Percentiles rank a stretch among this genome's conserved stretches.
Conservation (phyloP, 371 early-diverging fungal genomes). For the Saksenaea vasiformis region DNA sequence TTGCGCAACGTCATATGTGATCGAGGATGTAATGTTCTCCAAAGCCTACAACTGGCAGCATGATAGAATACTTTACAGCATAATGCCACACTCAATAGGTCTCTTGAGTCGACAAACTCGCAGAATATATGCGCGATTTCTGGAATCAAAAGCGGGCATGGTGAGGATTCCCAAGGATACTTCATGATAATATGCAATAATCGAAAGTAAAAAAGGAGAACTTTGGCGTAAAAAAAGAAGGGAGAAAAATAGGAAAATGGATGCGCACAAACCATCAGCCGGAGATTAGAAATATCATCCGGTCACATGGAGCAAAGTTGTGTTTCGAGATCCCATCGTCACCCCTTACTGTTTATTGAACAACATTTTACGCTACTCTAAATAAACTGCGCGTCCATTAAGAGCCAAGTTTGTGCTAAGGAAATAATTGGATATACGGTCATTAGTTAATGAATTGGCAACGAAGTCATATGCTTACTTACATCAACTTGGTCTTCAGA, state of each 20-base stretch:
- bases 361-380: too few species aligned
- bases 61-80: conserved; percentile 33
- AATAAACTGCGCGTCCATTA: too few species aligned
- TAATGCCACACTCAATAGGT: conserved; percentile 36
- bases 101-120: conserved; percentile 30
- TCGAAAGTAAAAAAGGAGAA: neutral
- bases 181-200: neutral
- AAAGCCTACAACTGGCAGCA: conserved; percentile 33
- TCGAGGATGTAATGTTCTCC: conserved; percentile 38
- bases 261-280: conserved; percentile 1
- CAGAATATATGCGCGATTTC: conserved; percentile 42
- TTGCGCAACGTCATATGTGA: conserved; percentile 36
- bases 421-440: too few species aligned
- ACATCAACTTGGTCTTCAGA: too few species aligned
- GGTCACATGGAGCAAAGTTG: neutral
- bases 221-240: neutral
- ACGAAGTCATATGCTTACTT: too few species aligned
- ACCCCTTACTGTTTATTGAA: too few species aligned
- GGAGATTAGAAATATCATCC: neutral
- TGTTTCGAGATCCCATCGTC: too few species aligned
- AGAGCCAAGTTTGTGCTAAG: too few species aligned
- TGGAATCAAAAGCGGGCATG: conserved; percentile 38
- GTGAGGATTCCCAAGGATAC: neutral
- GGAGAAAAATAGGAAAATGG: neutral
- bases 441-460: too few species aligned